Evolutionary conservation across 2,329 filamentous ascomycete species (phyloP).

Genomic region (Diaporthe batatas): DNA sequence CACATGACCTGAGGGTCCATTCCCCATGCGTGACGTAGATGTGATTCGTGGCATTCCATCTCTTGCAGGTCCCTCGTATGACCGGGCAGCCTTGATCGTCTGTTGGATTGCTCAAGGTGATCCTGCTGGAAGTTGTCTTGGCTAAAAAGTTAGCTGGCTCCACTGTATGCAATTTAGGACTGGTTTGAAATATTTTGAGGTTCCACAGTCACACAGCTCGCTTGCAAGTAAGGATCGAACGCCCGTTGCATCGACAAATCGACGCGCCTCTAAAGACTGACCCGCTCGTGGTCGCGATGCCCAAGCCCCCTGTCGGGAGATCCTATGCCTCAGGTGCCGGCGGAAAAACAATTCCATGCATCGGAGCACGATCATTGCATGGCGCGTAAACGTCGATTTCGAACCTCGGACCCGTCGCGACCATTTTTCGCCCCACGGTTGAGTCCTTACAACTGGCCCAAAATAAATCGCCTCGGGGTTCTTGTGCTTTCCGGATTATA

Average conservation of each 20-base stretch:
- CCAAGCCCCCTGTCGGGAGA: background rate
- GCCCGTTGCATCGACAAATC: background rate
- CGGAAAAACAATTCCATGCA: background rate
- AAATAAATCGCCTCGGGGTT: background rate
- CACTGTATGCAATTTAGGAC: background rate
- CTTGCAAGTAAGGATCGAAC: background rate
- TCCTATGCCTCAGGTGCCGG: background rate
- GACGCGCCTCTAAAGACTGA: background rate
- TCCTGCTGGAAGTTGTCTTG: background rate
- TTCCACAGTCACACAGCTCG: background rate
- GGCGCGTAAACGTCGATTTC: background rate
- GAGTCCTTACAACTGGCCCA: background rate
- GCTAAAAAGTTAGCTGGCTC: background rate
- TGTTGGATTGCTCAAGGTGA: background rate
- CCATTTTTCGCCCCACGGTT: background rate
- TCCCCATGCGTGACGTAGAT: too few relatives aligned
- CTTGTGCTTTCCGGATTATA: background rate
- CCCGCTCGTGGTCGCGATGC: background rate
- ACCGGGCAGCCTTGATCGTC: background rate
- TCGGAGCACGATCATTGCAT: background rate
- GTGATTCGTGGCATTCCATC: constrained; percentile 29
- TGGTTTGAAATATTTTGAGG: background rate
- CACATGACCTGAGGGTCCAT: background rate
- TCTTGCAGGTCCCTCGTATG: background rate
- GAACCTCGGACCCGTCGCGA: background rate